Evolutionary conservation across 345 rosid genomes (phyloP).

Genomic region (Cardamine occulta): DNA sequence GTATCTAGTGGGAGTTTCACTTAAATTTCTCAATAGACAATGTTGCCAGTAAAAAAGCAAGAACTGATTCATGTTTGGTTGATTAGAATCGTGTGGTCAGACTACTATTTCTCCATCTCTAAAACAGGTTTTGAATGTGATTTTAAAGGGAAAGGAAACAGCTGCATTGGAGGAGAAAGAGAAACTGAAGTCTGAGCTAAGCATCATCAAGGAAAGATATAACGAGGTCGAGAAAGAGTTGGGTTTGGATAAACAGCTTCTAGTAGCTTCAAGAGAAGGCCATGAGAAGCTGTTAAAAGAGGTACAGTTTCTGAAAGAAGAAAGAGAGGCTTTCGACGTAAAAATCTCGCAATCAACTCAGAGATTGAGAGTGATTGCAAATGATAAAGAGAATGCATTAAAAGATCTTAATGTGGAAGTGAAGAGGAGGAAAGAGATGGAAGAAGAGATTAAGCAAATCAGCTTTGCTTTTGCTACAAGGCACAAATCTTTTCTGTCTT

Average conservation of each 20-base stretch:
- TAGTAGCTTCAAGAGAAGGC: slow-evolving; percentile 58
- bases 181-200: slow-evolving; percentile 53
- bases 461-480: slow-evolving; percentile 62
- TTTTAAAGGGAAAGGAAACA: slow-evolving; percentile 57
- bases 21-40: neutral
- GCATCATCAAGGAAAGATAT: slow-evolving; percentile 55
- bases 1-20: neutral
- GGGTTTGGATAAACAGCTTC: slow-evolving; percentile 48
- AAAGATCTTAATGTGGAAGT: slow-evolving; percentile 64
- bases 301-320: slow-evolving; percentile 60
- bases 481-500: slow-evolving; percentile 63
- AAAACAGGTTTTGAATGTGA: slow-evolving; percentile 56
- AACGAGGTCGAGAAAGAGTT: slow-evolving; percentile 56
- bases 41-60: neutral
- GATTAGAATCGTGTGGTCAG: slow-evolving; percentile 21
- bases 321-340: slow-evolving; percentile 57
- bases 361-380: slow-evolving; percentile 49
- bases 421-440: slow-evolving; percentile 63
- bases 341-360: slow-evolving; percentile 50
- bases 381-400: slow-evolving; percentile 65
- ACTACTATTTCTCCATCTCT: slow-evolving; percentile 33
- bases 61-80: slow-evolving; percentile 19
- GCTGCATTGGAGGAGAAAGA: slow-evolving; percentile 52
- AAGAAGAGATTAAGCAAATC: slow-evolving; percentile 76
- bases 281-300: slow-evolving; percentile 60